A percentile compares a stretch with the other conserved stretches of the same genome.
phyloP scores from a whole-genome alignment of 1,139 yeast species.

The Geotrichum carabidarum region DNA sequence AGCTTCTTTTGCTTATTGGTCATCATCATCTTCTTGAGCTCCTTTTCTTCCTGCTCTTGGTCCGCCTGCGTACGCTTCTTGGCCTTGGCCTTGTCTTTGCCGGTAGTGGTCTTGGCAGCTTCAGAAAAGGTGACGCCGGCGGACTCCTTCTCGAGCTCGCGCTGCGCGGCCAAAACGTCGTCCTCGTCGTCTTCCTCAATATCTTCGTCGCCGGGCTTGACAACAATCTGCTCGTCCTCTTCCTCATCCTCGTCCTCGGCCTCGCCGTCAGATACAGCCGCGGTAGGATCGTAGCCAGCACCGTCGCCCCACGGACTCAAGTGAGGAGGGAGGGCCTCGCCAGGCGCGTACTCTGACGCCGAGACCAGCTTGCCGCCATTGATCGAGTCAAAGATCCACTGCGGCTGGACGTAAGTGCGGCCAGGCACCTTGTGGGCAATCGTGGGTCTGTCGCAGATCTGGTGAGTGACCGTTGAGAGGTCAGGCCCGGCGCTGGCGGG shows the following conservation, averaged over 20 bases:
- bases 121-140: constrained; percentile 76
- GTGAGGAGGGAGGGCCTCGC: constrained; percentile 94
- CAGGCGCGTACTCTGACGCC: constrained; percentile 82
- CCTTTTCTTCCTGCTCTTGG: constrained; percentile 65
- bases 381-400: constrained; percentile 92
- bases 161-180: constrained; percentile 56
- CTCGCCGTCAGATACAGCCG: constrained; percentile 38
- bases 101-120: constrained; percentile 24
- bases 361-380: constrained; percentile 71
- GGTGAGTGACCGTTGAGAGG: constrained; percentile 76
- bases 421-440: constrained; percentile 75
- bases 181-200: constrained; percentile 44
- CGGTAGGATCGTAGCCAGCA: constrained; percentile 81
- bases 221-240: constrained; percentile 51
- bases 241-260: constrained; percentile 43
- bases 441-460: constrained; percentile 88
- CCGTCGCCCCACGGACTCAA: constrained; percentile 98
- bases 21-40: constrained; percentile 93
- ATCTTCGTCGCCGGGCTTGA: constrained; percentile 47
- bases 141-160: constrained; percentile 88
- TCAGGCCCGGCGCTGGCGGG: constrained; percentile 45
- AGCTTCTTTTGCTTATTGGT: constrained; percentile 90
- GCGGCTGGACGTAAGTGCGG: constrained; percentile 92
- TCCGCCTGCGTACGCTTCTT: constrained; percentile 36
- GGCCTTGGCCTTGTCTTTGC: constrained; percentile 25